Base-by-base conservation (phyloP, 768 basidiomycete genomes). In the Calocera cornea region DNA sequence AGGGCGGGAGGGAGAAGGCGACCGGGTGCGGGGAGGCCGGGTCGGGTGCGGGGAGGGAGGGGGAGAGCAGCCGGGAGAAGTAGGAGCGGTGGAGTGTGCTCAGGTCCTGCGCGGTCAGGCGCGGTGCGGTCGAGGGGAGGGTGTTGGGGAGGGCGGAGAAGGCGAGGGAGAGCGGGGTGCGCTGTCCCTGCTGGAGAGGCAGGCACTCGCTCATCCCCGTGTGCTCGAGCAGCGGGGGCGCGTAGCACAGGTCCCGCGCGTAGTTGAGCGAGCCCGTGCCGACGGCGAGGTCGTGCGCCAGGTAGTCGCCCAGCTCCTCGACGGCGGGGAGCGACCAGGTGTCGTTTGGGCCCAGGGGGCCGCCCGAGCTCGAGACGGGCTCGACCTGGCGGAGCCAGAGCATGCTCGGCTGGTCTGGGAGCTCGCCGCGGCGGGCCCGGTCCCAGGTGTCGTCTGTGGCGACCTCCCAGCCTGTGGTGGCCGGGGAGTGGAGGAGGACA, bases 61-160 rank as follows among this genome's bases (percentile, higher is more conserved):
- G 81, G 75, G 87, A 88, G 10, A 86, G 67, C 3, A 79, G 74
- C n/a, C 68, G 69, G 31, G 81, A 65, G 72, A 84, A 88, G 0
- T 78, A 76, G 38, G 78, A 75, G 49, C 82, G 84, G 5, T 80
- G 77, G 34, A 78, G 74, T 1, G 79, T 78, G 31, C 72, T 73
- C 68, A 83, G 77, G 17, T 73, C 72, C 27, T 77, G 29, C 27
- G 70, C 63, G 67, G 54, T 47, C 24, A 64, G 66, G 34, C 44
- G 66, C 54, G 64, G 69, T 63, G 54, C 63, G 66, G 64, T 70
- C 40, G 22, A 50, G 65, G 14, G 86, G 82, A 69, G 86, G 70
- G 72, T 85, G 83, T 60, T 29, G 31, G 78, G 75, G 27, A 87
- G 77, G 38, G 82, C 76, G 27, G 79, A 74, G 69, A 67, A 68